phyloP scores from a whole-genome alignment of 2,329 filamentous ascomycete species.

The Myriosclerotinia curreyana region DNA sequence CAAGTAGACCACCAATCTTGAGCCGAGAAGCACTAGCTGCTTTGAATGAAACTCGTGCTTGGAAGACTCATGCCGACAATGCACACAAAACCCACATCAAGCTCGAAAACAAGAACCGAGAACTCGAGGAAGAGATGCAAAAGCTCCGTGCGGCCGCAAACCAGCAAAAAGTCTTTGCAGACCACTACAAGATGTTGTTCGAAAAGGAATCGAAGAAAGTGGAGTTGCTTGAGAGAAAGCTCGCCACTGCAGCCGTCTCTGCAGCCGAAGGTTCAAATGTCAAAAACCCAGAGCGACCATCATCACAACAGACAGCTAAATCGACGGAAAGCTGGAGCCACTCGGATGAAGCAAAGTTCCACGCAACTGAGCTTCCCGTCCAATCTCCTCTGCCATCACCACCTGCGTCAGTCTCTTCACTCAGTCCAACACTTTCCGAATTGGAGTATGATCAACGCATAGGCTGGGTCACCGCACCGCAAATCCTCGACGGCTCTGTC shows the following conservation, averaged over 20 bases:
- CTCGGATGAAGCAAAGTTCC: slow-evolving; percentile 4
- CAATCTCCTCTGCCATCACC: background rate
- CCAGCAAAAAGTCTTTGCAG: background rate
- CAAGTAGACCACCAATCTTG: background rate
- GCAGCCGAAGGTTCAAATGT: background rate
- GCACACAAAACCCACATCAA: background rate
- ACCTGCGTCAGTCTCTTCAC: background rate
- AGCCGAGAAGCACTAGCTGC: background rate
- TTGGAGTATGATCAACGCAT: background rate
- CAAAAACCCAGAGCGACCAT: background rate
- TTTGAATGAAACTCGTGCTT: background rate
- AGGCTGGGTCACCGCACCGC: slow-evolving; percentile 4
- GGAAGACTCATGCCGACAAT: background rate
- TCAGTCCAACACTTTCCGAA: background rate
- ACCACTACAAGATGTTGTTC: slow-evolving; percentile 8
- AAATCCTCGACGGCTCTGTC: background rate
- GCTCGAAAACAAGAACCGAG: background rate
- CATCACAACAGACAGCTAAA: background rate
- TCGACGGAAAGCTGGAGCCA: background rate
- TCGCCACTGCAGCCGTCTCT: background rate
- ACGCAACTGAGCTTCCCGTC: background rate
- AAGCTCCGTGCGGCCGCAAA: background rate
- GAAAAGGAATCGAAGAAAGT: background rate
- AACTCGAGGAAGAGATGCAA: background rate
- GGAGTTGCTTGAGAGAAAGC: background rate